Evolutionary conservation across 2,329 filamentous ascomycete species (phyloP).

Genomic region (Claviceps sorghi): DNA sequence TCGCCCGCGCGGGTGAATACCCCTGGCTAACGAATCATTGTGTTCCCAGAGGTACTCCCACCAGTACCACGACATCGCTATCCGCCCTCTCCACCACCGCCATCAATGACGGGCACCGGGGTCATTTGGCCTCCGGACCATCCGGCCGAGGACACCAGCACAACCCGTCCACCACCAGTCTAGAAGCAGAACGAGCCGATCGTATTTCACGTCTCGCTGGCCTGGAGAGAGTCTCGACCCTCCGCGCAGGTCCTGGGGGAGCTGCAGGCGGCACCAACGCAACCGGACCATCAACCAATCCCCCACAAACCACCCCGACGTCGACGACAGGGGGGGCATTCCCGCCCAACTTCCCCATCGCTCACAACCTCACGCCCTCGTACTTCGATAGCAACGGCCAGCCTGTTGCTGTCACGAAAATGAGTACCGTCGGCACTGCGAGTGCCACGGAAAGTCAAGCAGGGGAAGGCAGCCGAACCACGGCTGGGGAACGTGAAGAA

Average conservation of each 20-base stretch:
- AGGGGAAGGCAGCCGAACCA: slow-evolving; percentile 40
- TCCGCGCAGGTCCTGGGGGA: slow-evolving; percentile 37
- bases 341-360: slow-evolving; percentile 23
- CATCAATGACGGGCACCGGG: slow-evolving; percentile 91
- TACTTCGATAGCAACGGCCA: slow-evolving; percentile 72
- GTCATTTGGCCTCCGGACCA: slow-evolving; percentile 45
- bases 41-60: slow-evolving; percentile 54
- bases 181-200: slow-evolving; percentile 85
- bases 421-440: slow-evolving; percentile 81
- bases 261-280: slow-evolving; percentile 13
- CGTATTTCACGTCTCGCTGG: slow-evolving; percentile 89
- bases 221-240: slow-evolving; percentile 74
- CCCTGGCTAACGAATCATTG: background rate
- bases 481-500: slow-evolving; percentile 41
- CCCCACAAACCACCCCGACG: slow-evolving; percentile 36
- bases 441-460: slow-evolving; percentile 67
- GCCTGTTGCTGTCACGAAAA: slow-evolving; percentile 55
- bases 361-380: slow-evolving; percentile 38
- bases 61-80: slow-evolving; percentile 80
- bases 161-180: slow-evolving; percentile 49
- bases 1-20: background rate
- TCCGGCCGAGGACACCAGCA: slow-evolving; percentile 44
- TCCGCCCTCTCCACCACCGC: slow-evolving; percentile 85
- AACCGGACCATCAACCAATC: slow-evolving; percentile 22
- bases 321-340: slow-evolving; percentile 27